Conservation (phyloP, 2,329 filamentous ascomycete genomes). For the Sarocladium brachiariae region DNA sequence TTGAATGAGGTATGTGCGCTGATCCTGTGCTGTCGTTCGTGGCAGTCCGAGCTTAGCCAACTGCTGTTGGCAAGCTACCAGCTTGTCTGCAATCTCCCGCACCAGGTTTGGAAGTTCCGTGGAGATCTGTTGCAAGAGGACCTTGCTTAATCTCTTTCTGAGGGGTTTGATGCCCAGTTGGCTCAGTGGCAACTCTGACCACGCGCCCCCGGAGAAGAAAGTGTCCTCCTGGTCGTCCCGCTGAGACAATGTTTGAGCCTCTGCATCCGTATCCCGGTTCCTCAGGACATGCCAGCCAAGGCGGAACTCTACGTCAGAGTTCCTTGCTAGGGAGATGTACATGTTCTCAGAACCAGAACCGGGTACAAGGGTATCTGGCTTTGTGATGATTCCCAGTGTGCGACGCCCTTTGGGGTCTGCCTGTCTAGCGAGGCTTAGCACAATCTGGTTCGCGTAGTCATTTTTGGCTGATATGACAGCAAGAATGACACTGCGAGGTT, state of each 20-base stretch:
- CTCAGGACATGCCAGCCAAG: constrained; percentile 48
- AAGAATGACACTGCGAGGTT: constrained; percentile 51
- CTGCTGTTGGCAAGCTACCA: no score
- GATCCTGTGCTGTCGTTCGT: constrained; percentile 37
- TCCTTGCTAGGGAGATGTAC: constrained; percentile 36
- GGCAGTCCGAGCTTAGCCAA: no score
- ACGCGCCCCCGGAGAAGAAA: constrained; percentile 38
- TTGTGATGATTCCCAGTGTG: constrained; percentile 52
- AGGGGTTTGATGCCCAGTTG: constrained; percentile 42
- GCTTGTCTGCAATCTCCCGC: constrained; percentile 33
- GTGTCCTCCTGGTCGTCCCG: constrained; percentile 32
- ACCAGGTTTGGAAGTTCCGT: constrained; percentile 38
- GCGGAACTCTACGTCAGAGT: constrained; percentile 37
- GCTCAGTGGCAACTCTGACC: constrained; percentile 28
- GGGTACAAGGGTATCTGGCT: constrained; percentile 36
- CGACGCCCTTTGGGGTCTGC: constrained; percentile 25
- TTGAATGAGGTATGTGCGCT: constrained; percentile 39
- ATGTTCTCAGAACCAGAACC: constrained; percentile 31
- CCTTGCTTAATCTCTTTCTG: constrained; percentile 39
- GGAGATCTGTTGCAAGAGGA: constrained; percentile 42
- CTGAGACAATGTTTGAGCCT: constrained; percentile 20
- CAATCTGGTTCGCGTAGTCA: constrained; percentile 52
- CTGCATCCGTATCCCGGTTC: constrained; percentile 36
- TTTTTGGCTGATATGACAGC: constrained; percentile 50
- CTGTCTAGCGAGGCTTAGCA: constrained; percentile 38